These are phyloP conservation scores for Mucor plumbeus DNA, from an alignment of 371 early-diverging fungal species.

Conservation along the genomic window DNA sequence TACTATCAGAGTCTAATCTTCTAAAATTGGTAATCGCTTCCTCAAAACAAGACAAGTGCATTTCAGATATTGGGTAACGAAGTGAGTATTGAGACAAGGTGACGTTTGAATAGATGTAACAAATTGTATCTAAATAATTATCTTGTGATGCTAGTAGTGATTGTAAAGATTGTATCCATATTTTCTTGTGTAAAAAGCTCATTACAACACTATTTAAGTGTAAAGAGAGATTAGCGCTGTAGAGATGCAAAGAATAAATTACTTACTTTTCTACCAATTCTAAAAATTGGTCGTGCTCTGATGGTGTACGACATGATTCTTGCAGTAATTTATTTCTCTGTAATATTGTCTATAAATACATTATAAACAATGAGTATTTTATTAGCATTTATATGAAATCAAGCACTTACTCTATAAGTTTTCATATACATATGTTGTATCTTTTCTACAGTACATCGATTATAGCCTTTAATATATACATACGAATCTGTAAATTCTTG, in stretches of 20 bases:
- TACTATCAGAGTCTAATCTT: constrained; percentile 37
- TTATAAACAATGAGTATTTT: background rate
- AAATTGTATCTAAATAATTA: constrained; percentile 41
- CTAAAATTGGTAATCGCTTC: constrained; percentile 40
- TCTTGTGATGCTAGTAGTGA: constrained; percentile 52
- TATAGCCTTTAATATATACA: constrained; percentile 68
- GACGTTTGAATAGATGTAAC: constrained; percentile 39
- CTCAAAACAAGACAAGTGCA: constrained; percentile 41
- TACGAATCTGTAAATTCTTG: constrained; percentile 67
- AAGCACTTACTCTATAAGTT: constrained; percentile 39
- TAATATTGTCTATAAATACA: constrained; percentile 39
- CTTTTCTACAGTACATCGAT: constrained; percentile 58
- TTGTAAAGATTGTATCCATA: constrained; percentile 61
- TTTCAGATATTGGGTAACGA: constrained; percentile 47
- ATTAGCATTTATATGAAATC: background rate
- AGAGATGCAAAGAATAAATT: background rate
- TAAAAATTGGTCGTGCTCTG: constrained; percentile 60
- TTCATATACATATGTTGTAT: constrained; percentile 65
- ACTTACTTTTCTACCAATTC: constrained; percentile 67
- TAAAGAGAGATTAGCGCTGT: background rate
- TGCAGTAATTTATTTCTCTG: constrained; percentile 46
- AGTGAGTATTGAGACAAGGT: constrained; percentile 47
- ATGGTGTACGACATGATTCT: constrained; percentile 51
- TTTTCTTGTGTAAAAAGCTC: constrained; percentile 64
- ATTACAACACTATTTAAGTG: constrained; percentile 55